Conservation (phyloP, 139 green algal species). For the Cymbomonas tetramitiformis region DNA sequence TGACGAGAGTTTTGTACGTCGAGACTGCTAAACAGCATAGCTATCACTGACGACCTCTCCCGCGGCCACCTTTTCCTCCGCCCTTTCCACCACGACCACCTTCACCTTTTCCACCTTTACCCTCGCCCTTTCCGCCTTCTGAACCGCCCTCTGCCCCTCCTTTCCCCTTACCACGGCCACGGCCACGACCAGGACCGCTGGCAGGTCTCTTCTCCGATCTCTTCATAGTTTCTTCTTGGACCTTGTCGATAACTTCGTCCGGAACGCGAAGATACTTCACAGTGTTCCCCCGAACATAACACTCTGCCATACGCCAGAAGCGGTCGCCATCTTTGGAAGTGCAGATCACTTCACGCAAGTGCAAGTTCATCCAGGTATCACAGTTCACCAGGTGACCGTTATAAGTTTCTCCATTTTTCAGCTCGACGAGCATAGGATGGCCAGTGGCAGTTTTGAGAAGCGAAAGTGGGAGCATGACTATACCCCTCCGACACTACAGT, state of each 20-base stretch:
- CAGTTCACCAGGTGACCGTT: conserved; percentile 89
- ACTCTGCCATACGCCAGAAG: conserved; percentile 88
- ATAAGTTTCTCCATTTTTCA: conserved; percentile 97
- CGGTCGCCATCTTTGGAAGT: conserved; percentile 89
- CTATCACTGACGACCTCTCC: too few relatives aligned
- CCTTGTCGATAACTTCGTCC: conserved; percentile 85
- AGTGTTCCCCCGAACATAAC: conserved; percentile 89
- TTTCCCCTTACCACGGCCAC: conserved; percentile 17
- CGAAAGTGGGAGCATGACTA: conserved; percentile 66
- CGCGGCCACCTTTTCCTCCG: too few relatives aligned
- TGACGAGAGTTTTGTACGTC: too few relatives aligned
- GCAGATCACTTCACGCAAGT: conserved; percentile 91
- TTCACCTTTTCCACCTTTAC: conserved; percentile 20
- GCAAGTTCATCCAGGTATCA: conserved; percentile 98
- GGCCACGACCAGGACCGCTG: conserved; percentile 16
- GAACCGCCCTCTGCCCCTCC: conserved; percentile 13
- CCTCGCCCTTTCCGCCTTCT: conserved; percentile 16
- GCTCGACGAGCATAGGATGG: conserved; percentile 82
- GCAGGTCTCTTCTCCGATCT: conserved; percentile 21
- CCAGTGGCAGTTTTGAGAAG: conserved; percentile 68
- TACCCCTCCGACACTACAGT: too few relatives aligned
- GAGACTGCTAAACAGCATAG: too few relatives aligned
- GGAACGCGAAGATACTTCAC: conserved; percentile 96
- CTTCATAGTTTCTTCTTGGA: conserved; percentile 54
- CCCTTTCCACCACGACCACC: conserved; percentile 11